phyloP scores from a whole-genome alignment of 2,329 filamentous ascomycete species.

The Beauveria sp. region DNA sequence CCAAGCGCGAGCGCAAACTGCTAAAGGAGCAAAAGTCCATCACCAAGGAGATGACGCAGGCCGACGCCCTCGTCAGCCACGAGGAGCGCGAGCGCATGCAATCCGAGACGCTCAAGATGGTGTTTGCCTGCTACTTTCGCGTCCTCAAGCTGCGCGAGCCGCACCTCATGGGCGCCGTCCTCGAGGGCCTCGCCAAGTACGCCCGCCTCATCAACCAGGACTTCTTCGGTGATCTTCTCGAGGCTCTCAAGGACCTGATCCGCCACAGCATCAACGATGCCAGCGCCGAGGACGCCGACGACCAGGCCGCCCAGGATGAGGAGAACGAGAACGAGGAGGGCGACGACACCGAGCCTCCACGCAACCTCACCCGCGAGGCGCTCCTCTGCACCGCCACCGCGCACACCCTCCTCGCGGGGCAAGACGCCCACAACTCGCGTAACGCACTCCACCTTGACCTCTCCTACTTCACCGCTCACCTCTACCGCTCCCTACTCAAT shows the following conservation, averaged over 20 bases:
- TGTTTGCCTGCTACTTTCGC: constrained; percentile 92
- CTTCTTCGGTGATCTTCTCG: constrained; percentile 93
- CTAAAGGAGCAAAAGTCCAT: constrained; percentile 79
- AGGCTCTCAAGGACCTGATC: constrained; percentile 90
- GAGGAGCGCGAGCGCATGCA: constrained; percentile 93
- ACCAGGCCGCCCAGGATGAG: constrained; percentile 35
- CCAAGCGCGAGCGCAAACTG: constrained; percentile 77
- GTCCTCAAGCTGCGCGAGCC: constrained; percentile 78
- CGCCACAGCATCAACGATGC: constrained; percentile 58
- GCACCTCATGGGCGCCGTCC: constrained; percentile 89
- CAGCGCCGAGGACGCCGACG: constrained; percentile 37
- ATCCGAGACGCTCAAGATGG: constrained; percentile 88
- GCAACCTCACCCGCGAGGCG: constrained; percentile 77
- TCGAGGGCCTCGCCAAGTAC: constrained; percentile 90
- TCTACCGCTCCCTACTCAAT: constrained; percentile 77
- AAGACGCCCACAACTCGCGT: constrained; percentile 82
- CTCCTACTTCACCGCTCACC: constrained; percentile 88
- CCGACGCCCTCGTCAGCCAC: constrained; percentile 83
- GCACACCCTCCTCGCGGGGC: constrained; percentile 89
- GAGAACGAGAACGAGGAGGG: constrained; percentile 35
- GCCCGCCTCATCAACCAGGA: constrained; percentile 97
- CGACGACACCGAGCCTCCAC: constrained; percentile 35
- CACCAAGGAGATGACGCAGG: constrained; percentile 88
- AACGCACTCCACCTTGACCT: constrained; percentile 80
- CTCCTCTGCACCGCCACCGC: constrained; percentile 94